Conservation (phyloP, 176 grass and related monocot genomes). For the Tillandsia fasciculata region DNA sequence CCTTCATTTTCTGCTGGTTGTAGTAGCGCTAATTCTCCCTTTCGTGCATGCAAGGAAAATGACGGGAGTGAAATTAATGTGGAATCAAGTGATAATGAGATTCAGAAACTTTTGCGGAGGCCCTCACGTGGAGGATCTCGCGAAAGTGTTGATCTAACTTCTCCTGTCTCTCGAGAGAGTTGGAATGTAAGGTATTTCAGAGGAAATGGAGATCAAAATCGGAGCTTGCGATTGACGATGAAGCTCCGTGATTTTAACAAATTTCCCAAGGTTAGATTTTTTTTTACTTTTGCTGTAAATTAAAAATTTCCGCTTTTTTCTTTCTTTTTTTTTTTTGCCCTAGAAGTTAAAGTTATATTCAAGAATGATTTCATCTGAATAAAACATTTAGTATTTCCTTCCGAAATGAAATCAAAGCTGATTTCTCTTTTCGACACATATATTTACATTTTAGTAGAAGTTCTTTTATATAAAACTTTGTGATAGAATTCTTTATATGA, state of each 20-base stretch:
- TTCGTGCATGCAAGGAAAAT: slow-evolving; percentile 16
- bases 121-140: slow-evolving; percentile 33
- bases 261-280: slow-evolving; percentile 58
- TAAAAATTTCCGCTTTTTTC: not conserved
- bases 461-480: too few relatives aligned
- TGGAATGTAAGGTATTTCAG: slow-evolving; percentile 42
- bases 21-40: slow-evolving; percentile 7
- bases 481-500: too few relatives aligned
- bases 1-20: slow-evolving; percentile 7
- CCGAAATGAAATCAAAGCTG: not conserved
- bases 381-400: not conserved
- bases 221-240: slow-evolving; percentile 68
- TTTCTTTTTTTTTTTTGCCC: not conserved
- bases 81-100: slow-evolving; percentile 42
- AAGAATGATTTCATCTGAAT: not conserved
- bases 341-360: not conserved
- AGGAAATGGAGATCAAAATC: slow-evolving; percentile 48
- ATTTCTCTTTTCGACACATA: too few relatives aligned
- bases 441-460: too few relatives aligned
- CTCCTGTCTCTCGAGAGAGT: slow-evolving; percentile 57
- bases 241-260: slow-evolving; percentile 91
- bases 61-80: slow-evolving; percentile 21
- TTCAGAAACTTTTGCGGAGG: slow-evolving; percentile 35
- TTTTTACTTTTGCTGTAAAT: not conserved
- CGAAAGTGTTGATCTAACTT: slow-evolving; percentile 49